A percentile compares a stretch with the other conserved stretches of the same genome.
Conservation (phyloP, 805 yeast species). For the Zygosaccharomyces bailii region DNA sequence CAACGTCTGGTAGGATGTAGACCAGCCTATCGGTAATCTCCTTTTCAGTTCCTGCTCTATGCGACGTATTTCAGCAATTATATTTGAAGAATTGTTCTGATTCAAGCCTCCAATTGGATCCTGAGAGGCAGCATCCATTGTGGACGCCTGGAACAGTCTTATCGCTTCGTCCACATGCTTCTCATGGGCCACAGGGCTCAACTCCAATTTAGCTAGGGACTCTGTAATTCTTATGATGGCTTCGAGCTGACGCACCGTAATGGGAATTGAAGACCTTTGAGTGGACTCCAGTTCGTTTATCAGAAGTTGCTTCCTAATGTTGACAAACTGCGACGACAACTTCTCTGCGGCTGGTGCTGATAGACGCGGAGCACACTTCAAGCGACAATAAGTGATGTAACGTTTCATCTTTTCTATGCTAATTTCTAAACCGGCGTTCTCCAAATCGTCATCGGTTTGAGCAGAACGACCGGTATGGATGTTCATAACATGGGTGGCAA, state of each 20-base stretch:
- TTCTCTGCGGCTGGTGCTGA: slow-evolving; percentile 86
- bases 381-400: slow-evolving; percentile 84
- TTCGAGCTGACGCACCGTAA: slow-evolving; percentile 95
- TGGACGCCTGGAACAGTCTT: slow-evolving; percentile 89
- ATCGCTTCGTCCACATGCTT: slow-evolving; percentile 95
- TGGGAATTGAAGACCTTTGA: slow-evolving; percentile 92
- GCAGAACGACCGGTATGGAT: slow-evolving; percentile 77
- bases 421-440: slow-evolving; percentile 67
- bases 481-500: slow-evolving; percentile 93
- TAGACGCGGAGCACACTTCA: slow-evolving; percentile 89
- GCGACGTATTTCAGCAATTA: slow-evolving; percentile 65
- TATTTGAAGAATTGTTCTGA: slow-evolving; percentile 52
- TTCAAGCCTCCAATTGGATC: slow-evolving; percentile 48
- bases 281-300: slow-evolving; percentile 75
- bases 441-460: slow-evolving; percentile 45
- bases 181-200: slow-evolving; percentile 79
- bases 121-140: slow-evolving; percentile 83
- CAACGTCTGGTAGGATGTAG: slow-evolving; percentile 80
- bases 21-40: slow-evolving; percentile 94
- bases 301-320: slow-evolving; percentile 79
- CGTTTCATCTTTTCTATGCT: slow-evolving; percentile 89
- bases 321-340: slow-evolving; percentile 87
- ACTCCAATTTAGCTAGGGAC: slow-evolving; percentile 80
- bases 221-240: slow-evolving; percentile 96
- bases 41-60: slow-evolving; percentile 84